Conservation (phyloP, 2,329 filamentous ascomycete species). For the Pseudocercospora pini-densiflorae region DNA sequence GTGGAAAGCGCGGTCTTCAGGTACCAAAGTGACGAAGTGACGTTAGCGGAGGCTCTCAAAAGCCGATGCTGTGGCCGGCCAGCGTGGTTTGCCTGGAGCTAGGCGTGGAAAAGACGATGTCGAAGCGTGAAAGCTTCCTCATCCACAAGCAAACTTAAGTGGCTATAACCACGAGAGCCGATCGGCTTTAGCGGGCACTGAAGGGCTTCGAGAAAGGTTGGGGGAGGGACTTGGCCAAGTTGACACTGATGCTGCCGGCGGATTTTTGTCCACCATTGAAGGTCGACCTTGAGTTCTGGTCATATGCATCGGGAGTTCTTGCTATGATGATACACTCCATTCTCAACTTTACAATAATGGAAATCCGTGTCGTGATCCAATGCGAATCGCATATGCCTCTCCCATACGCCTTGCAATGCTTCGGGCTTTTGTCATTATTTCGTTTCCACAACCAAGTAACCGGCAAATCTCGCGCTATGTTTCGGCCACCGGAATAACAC, state of each 20-base stretch:
- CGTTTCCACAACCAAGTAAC: neutral
- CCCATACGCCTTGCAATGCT: no score
- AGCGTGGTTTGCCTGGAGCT: no score
- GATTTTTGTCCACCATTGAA: neutral
- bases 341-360: no score
- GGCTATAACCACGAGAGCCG: neutral
- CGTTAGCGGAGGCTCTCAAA: neutral
- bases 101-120: no score
- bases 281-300: no score
- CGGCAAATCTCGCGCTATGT: neutral
- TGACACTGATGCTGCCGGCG: neutral
- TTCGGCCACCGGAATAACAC: neutral
- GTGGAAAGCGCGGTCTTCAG: neutral
- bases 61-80: neutral
- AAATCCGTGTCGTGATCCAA: no score
- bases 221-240: neutral
- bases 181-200: neutral
- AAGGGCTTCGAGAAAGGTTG: neutral
- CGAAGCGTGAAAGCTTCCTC: no score
- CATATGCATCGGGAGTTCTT: no score
- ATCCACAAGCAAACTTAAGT: neutral
- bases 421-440: no score
- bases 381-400: no score
- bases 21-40: conserved; percentile 2
- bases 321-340: no score